Evolutionary conservation across 352 stramenopile species (phyloP).

Genomic region (Thalassiosira mediterranea): DNA sequence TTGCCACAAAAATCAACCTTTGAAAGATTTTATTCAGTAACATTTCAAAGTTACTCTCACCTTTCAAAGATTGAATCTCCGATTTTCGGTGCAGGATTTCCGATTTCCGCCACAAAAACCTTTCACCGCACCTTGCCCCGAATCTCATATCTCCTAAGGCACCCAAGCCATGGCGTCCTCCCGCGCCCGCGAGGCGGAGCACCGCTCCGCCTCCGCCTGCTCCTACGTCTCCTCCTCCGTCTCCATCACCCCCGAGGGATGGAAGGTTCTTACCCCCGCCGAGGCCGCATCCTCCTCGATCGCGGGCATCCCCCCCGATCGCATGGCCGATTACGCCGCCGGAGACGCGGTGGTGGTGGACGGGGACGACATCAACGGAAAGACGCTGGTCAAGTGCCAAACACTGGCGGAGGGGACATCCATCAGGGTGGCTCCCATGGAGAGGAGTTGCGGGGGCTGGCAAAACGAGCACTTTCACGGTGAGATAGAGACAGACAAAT

Average conservation of each 20-base stretch:
- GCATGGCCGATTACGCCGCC: slow-evolving; percentile 24
- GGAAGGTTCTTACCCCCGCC: neutral
- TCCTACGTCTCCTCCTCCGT: slow-evolving; percentile 16
- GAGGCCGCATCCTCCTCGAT: too few species aligned
- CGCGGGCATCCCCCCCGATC: slow-evolving; percentile 7
- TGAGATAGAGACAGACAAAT: too few species aligned
- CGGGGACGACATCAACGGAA: slow-evolving; percentile 4
- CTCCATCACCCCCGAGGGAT: slow-evolving; percentile 1
- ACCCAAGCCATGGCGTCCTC: slow-evolving; percentile 49
- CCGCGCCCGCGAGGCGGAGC: slow-evolving; percentile 39
- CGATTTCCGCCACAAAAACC: too few species aligned
- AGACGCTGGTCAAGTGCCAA: slow-evolving; percentile 12
- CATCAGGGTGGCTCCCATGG: slow-evolving; percentile 47
- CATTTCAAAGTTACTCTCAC: too few species aligned
- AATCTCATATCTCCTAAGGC: too few species aligned
- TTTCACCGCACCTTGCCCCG: too few species aligned
- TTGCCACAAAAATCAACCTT: too few species aligned
- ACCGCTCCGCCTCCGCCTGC: slow-evolving; percentile 38
- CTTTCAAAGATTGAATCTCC: too few species aligned
- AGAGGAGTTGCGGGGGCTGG: slow-evolving; percentile 37
- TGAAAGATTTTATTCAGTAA: too few species aligned
- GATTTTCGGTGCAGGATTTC: too few species aligned
- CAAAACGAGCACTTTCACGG: slow-evolving; percentile 55
- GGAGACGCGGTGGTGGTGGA: too few species aligned
- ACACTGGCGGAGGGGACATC: slow-evolving; percentile 20